These are phyloP conservation scores for Umbelopsis ramanniana DNA, from an alignment of 192 early-diverging fungal genomes.

Conservation along the genomic window DNA sequence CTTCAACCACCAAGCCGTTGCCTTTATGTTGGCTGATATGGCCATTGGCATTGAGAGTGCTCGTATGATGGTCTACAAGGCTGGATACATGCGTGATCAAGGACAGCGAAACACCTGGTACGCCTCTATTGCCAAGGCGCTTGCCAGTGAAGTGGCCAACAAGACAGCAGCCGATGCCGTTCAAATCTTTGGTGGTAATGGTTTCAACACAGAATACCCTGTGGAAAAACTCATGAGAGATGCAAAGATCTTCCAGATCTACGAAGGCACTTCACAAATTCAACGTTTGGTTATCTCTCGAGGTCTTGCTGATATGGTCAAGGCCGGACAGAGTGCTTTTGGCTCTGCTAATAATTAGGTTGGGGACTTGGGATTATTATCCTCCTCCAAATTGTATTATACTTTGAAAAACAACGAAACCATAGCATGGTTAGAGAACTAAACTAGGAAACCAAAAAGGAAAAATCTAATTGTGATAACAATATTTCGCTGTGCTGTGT, in stretches of 20 bases:
- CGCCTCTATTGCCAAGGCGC: conserved; percentile 90
- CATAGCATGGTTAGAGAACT: no score
- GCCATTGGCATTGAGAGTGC: conserved; percentile 92
- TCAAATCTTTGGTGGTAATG: conserved; percentile 94
- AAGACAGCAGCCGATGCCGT: conserved; percentile 87
- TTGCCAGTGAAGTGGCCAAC: conserved; percentile 83
- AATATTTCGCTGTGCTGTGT: no score
- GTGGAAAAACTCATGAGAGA: conserved; percentile 96
- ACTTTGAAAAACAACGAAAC: no score
- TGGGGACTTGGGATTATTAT: neutral
- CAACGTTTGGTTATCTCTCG: conserved; percentile 92
- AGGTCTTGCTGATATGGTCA: conserved; percentile 68
- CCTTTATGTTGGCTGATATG: conserved; percentile 97
- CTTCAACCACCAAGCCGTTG: conserved; percentile 87
- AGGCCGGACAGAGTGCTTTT: conserved; percentile 34
- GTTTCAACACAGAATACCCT: conserved; percentile 85
- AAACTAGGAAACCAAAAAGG: no score
- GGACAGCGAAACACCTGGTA: conserved; percentile 90
- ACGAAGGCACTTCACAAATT: conserved; percentile 96
- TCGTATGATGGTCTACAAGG: conserved; percentile 80
- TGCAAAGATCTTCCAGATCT: conserved; percentile 95
- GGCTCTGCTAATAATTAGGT: conserved; percentile 25
- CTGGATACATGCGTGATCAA: conserved; percentile 86
- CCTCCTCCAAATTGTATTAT: neutral
- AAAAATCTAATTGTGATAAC: no score